phyloP scores from a whole-genome alignment of 2,329 filamentous ascomycete species.

The Magnaporthales sp. region DNA sequence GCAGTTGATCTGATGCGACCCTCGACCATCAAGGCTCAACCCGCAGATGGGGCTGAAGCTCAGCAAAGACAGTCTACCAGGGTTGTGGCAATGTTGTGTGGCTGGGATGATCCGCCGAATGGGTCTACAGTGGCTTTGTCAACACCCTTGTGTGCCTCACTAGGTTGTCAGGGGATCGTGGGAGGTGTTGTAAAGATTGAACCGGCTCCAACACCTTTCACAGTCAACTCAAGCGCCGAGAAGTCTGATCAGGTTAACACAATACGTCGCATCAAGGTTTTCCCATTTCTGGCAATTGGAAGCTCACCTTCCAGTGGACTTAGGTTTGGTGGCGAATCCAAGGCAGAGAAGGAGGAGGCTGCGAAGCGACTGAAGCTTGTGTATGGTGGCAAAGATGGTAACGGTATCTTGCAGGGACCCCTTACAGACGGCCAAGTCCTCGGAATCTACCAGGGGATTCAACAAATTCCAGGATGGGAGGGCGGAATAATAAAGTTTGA shows the following conservation, averaged over 20 bases:
- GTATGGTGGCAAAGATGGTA: constrained; percentile 50
- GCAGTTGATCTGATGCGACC: constrained; percentile 56
- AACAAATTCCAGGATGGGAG: constrained; percentile 57
- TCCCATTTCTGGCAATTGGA: constrained; percentile 57
- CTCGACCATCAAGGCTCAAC: constrained; percentile 15
- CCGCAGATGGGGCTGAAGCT: constrained; percentile 26
- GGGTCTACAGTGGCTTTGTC: constrained; percentile 75
- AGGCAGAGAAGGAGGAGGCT: constrained; percentile 71
- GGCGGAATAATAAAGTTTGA: constrained; percentile 80
- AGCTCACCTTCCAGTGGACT: constrained; percentile 37
- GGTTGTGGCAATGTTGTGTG: constrained; percentile 64
- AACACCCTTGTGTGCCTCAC: constrained; percentile 60
- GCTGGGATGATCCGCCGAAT: constrained; percentile 84
- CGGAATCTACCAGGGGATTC: constrained; percentile 44
- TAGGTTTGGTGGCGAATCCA: constrained; percentile 82
- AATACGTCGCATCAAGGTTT: constrained; percentile 52
- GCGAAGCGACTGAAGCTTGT: constrained; percentile 62
- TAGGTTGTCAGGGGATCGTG: constrained; percentile 65
- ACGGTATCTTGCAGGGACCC: constrained; percentile 69
- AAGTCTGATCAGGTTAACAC: constrained; percentile 1
- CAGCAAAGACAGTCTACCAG: constrained; percentile 37
- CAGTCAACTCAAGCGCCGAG: constrained; percentile 35
- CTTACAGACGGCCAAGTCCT: constrained; percentile 84
- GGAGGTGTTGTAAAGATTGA: constrained; percentile 85
- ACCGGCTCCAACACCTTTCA: constrained; percentile 64